Evolutionary conservation across 176 grass and related monocot genomes (phyloP).

Genomic region (Alopecurus myosuroides): DNA sequence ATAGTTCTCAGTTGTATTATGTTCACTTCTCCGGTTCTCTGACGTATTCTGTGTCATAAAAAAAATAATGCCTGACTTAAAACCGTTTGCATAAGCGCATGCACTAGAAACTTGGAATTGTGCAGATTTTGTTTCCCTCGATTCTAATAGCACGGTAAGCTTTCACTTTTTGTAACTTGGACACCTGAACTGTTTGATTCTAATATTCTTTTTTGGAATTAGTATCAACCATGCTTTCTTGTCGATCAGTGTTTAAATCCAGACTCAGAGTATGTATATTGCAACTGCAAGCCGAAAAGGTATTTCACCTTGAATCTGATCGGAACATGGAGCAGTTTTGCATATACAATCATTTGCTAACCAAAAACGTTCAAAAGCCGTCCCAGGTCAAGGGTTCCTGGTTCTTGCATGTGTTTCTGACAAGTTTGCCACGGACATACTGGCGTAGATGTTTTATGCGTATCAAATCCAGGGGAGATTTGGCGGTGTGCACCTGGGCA

Average conservation of each 20-base stretch:
- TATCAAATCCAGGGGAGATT: no score
- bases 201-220: neutral
- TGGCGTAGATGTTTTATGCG: neutral
- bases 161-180: neutral
- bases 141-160: neutral
- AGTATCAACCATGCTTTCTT: neutral
- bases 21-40: neutral
- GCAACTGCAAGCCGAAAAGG: neutral
- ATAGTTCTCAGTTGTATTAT: neutral
- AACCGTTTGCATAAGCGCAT: neutral
- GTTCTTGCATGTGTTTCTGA: constrained; percentile 1
- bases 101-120: neutral
- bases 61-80: no score
- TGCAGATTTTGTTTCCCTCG: neutral
- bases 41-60: no score
- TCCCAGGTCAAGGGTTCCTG: neutral
- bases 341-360: neutral
- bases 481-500: no score
- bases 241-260: neutral
- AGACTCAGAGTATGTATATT: neutral
- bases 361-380: neutral
- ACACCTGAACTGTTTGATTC: neutral
- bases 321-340: neutral
- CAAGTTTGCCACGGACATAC: neutral
- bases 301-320: neutral